These are phyloP conservation scores for Epichloe amarillans DNA, from an alignment of 2,329 filamentous ascomycete genomes.

Conservation along the genomic window DNA sequence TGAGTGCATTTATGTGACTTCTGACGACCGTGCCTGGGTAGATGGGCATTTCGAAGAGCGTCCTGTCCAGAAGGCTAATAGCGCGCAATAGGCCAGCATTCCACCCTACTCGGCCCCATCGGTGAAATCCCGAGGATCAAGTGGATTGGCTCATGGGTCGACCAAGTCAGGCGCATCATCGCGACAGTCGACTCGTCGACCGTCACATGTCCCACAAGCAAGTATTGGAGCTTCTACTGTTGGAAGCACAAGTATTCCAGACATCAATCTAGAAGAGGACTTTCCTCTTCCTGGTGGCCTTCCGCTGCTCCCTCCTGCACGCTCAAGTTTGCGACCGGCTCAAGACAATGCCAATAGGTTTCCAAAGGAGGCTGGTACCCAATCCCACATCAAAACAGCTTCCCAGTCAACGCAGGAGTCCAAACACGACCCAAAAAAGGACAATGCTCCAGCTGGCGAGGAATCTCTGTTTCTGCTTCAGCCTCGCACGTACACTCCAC, in stretches of 20 bases:
- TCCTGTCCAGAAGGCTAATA: background rate
- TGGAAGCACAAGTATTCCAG: slow-evolving; percentile 4
- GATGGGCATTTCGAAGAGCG: background rate
- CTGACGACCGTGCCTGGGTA: too few relatives aligned
- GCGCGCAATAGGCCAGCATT: slow-evolving; percentile 9
- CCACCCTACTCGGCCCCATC: slow-evolving; percentile 10
- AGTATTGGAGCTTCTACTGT: slow-evolving; percentile 9
- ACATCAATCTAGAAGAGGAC: slow-evolving; percentile 9
- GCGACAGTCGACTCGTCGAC: background rate
- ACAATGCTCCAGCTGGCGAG: slow-evolving; percentile 11
- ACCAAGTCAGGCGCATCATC: slow-evolving; percentile 5
- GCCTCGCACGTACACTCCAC: slow-evolving; percentile 43
- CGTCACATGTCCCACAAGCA: background rate
- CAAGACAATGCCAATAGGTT: background rate
- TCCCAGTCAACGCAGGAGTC: slow-evolving; percentile 1
- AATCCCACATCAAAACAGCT: background rate
- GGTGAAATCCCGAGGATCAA: background rate
- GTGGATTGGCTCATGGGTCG: slow-evolving; percentile 1
- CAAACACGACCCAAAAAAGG: slow-evolving; percentile 7
- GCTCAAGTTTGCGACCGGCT: background rate
- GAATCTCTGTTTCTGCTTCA: slow-evolving; percentile 39
- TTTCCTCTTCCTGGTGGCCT: slow-evolving; percentile 13
- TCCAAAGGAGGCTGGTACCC: background rate
- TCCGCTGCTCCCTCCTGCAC: slow-evolving; percentile 10
- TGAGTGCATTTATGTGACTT: slow-evolving; percentile 26